Percentiles rank a stretch among this genome's conserved stretches.
Conservation (phyloP, 352 stramenopile species). For the Pythium phragmitis region DNA sequence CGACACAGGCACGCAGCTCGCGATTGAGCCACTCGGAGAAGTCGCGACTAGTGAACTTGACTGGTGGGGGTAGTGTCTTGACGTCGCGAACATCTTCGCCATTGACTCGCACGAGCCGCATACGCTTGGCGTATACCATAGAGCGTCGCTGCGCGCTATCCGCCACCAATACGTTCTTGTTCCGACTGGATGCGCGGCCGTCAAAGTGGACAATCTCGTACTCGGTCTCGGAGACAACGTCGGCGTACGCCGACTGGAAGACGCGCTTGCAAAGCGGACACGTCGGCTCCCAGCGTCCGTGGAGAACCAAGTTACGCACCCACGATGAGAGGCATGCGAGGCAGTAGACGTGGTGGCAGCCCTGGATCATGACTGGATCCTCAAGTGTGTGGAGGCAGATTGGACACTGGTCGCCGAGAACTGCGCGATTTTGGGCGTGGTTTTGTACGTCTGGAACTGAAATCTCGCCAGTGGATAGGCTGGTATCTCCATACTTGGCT, state of each 20-base stretch:
- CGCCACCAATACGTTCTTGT: background rate
- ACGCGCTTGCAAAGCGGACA: slow-evolving; percentile 70
- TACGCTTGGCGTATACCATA: slow-evolving; percentile 53
- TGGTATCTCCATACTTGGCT: slow-evolving; percentile 16
- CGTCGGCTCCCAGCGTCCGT: slow-evolving; percentile 47
- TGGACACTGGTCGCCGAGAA: slow-evolving; percentile 64
- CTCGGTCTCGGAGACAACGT: slow-evolving; percentile 66
- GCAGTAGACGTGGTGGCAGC: slow-evolving; percentile 77
- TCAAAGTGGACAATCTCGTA: slow-evolving; percentile 57
- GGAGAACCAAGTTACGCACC: slow-evolving; percentile 53
- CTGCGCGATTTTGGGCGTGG: slow-evolving; percentile 24
- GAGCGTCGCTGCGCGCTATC: slow-evolving; percentile 37
- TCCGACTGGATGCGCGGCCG: slow-evolving; percentile 21
- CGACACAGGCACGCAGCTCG: slow-evolving; percentile 70
- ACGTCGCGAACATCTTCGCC: slow-evolving; percentile 27
- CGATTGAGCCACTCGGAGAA: slow-evolving; percentile 59
- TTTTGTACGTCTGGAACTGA: background rate
- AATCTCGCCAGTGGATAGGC: slow-evolving; percentile 14
- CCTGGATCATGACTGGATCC: slow-evolving; percentile 57
- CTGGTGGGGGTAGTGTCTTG: slow-evolving; percentile 17
- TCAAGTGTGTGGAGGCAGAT: slow-evolving; percentile 65
- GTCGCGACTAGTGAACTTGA: slow-evolving; percentile 53
- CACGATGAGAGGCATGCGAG: slow-evolving; percentile 64
- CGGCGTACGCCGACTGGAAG: slow-evolving; percentile 56
- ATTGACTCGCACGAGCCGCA: slow-evolving; percentile 55